These are phyloP conservation scores for Tuber aestivum DNA, from an alignment of 495 filamentous ascomycete genomes.

Conservation along the genomic window DNA sequence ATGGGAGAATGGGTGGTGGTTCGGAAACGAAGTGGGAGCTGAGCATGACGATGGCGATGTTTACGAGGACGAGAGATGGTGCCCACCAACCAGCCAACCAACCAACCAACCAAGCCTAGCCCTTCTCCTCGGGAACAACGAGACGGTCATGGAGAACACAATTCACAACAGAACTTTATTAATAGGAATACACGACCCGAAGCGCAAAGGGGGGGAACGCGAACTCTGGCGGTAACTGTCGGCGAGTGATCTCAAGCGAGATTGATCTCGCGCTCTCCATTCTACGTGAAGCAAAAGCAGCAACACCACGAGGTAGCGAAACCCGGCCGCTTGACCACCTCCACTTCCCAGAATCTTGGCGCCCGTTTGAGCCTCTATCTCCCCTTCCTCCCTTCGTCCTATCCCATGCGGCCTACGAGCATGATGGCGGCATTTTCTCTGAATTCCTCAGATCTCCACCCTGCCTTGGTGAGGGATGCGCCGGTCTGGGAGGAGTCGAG, in stretches of 20 bases:
- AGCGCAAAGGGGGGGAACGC: too few species aligned
- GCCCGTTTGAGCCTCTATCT: neutral
- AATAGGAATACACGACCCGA: neutral
- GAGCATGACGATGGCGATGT: conserved; percentile 3
- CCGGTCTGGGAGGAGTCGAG: neutral
- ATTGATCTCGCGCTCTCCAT: neutral
- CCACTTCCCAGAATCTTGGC: neutral
- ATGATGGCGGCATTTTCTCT: neutral
- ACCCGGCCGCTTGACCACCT: neutral
- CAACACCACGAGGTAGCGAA: neutral
- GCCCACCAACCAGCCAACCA: neutral
- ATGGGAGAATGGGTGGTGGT: neutral
- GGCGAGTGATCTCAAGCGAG: neutral
- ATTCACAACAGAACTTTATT: neutral
- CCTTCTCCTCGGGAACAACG: neutral
- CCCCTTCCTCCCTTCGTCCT: neutral
- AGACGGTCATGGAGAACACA: neutral
- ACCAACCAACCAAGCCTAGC: neutral
- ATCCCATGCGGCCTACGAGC: too few species aligned
- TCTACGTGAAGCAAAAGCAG: conserved; percentile 1
- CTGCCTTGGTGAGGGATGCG: neutral
- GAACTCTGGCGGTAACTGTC: neutral
- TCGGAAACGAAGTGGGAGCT: neutral
- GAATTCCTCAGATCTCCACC: neutral
- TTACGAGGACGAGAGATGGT: neutral